Base-by-base conservation (phyloP, 2,329 filamentous ascomycete genomes). In the Dactylonectria macrodidyma region DNA sequence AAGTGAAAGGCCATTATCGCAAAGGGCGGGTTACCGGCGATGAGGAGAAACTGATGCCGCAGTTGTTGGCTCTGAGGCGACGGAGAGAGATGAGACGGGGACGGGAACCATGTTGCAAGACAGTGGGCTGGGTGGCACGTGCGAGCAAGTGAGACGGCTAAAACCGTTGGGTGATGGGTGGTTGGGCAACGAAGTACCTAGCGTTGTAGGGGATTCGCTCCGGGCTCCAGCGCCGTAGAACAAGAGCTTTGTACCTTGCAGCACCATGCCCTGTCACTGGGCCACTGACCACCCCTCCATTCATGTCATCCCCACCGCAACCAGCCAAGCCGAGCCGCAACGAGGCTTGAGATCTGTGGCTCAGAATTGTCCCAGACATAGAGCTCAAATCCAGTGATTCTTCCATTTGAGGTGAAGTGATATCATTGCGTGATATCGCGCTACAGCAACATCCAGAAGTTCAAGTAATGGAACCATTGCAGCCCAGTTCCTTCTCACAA, bases 101-200 rank as follows among this genome's bases (percentile, higher is more conserved):
- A 58, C 64, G 67, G 64, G 67, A 68, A 55, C 50, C 62, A 44
- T 71, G 63, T 59, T 57, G 59, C 60, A 66, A 66, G 62, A 66
- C 50, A 67, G 65, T 61, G 62, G 41, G 57, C 38, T 67, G 68
- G 70, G 62, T 71, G 74, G 71, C 74, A 76, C 74, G 74, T 76
- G 74, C 74, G 66, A 55, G 57, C 48, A 60, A 33, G 72, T 76
- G 72, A 75, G 72, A 74, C 69, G 66, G 66, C 71, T 69, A 66
- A 68, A 61, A 60, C 65, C 73, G 74, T 76, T 76, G 74, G 72
- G 74, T 74, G 71, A 73, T 76, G 74, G 72, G 74, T 74, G 71
- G 74, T 73, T 75, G 74, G 66, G 71, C 58, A 66, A 65, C 47
- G 52, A 30, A 62, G 64, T 74, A 75, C 73, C 62, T 68, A 57